phyloP scores from a whole-genome alignment of 352 stramenopile species.

The Thalassiosira livingstoniorum region DNA sequence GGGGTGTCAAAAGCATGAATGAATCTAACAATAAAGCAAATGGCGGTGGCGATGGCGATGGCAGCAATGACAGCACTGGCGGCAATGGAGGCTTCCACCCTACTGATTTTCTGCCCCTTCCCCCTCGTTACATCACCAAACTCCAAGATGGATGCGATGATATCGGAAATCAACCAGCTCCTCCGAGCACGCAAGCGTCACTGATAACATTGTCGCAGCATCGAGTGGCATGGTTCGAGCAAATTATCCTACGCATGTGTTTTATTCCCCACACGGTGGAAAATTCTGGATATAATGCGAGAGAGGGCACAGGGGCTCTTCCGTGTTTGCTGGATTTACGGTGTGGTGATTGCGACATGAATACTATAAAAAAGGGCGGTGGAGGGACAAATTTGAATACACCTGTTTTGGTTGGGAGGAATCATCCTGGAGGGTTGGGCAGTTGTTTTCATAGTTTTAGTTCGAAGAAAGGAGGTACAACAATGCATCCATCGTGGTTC shows the following conservation, averaged over 20 bases:
- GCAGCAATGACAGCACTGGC: not conserved
- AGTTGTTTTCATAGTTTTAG: constrained; percentile 3
- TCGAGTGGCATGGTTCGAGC: constrained; percentile 75
- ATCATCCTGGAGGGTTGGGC: constrained; percentile 63
- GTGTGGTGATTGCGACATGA: not conserved
- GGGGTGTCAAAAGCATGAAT: constrained; percentile 43
- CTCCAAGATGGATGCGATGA: constrained; percentile 49
- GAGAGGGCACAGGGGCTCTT: constrained; percentile 70
- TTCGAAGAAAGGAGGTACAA: not conserved
- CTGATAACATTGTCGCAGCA: constrained; percentile 58
- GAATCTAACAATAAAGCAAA: constrained; percentile 1
- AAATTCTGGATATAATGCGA: constrained; percentile 69
- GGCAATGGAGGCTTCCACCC: not conserved
- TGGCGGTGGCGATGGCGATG: constrained; percentile 5
- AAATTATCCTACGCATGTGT: constrained; percentile 71
- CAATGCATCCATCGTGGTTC: constrained; percentile 15
- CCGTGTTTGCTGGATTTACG: constrained; percentile 66
- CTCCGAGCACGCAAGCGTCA: not conserved
- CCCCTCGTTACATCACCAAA: constrained; percentile 38
- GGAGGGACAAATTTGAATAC: not conserved
- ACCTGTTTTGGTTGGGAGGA: constrained; percentile 63
- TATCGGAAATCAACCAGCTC: no score
- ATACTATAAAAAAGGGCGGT: no score
- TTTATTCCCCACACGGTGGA: constrained; percentile 67
- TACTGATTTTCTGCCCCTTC: constrained; percentile 1